These are phyloP conservation scores for Trapa incisa DNA, from an alignment of 345 rosid genomes.

Conservation along the genomic window DNA sequence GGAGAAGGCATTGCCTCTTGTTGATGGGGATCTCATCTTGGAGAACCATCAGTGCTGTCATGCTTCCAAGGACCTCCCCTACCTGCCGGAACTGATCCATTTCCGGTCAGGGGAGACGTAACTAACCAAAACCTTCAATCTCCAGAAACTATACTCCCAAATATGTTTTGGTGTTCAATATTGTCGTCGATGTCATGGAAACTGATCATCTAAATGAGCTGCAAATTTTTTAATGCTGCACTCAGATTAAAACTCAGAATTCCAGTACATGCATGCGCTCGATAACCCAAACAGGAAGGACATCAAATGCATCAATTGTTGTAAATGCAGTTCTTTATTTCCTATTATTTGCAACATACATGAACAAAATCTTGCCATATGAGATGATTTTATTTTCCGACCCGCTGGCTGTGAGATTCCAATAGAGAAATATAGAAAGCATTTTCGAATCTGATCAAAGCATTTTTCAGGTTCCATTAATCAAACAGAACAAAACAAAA, in stretches of 20 bases:
- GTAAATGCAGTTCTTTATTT: background rate
- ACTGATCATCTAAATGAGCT: background rate
- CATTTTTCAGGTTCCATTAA: background rate
- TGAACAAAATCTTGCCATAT: background rate
- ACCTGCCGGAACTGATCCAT: constrained; percentile 84
- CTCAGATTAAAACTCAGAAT: background rate
- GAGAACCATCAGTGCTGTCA: constrained; percentile 73
- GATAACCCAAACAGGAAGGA: background rate
- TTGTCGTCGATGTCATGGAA: background rate
- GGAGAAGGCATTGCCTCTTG: constrained; percentile 53
- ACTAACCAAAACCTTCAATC: background rate
- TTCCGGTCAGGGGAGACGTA: background rate
- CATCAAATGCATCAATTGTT: no score
- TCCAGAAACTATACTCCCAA: background rate
- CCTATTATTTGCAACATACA: background rate
- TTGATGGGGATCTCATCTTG: constrained; percentile 71
- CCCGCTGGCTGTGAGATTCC: background rate
- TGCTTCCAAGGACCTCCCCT: constrained; percentile 85
- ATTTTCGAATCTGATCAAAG: background rate
- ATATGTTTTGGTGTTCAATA: background rate
- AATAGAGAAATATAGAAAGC: background rate
- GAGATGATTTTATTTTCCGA: background rate
- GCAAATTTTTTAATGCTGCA: background rate
- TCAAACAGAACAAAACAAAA: background rate
- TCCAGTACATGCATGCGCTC: background rate